Conservation (phyloP, 352 stramenopile genomes). For the Globisporangium okanoganense region DNA sequence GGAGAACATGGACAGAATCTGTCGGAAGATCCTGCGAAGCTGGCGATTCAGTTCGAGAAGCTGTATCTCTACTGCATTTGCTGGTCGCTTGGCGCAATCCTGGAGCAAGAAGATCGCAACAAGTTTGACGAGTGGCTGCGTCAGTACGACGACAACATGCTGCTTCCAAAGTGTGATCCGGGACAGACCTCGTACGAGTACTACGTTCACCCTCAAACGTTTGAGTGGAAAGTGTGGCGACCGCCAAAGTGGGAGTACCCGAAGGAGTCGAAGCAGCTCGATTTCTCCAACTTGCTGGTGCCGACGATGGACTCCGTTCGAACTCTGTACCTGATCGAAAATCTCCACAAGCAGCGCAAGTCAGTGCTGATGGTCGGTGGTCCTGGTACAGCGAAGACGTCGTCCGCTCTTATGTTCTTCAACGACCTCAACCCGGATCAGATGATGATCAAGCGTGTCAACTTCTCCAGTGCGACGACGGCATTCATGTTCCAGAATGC, state of each 20-base stretch:
- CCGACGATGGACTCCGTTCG: conserved; percentile 98
- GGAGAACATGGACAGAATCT: conserved; percentile 68
- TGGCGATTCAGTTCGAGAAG: conserved; percentile 90
- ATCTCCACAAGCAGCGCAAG: conserved; percentile 93
- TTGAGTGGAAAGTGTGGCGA: conserved; percentile 95
- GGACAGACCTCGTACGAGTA: conserved; percentile 93
- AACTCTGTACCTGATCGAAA: conserved; percentile 90
- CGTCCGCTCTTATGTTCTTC: conserved; percentile 97
- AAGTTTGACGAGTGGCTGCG: conserved; percentile 97
- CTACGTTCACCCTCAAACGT: conserved; percentile 89
- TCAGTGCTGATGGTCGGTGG: conserved; percentile 96
- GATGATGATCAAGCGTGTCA: conserved; percentile 97
- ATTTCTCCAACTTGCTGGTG: conserved; percentile 98
- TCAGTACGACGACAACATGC: conserved; percentile 86
- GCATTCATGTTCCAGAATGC: conserved; percentile 98
- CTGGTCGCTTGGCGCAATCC: conserved; percentile 94
- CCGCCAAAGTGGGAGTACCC: conserved; percentile 96
- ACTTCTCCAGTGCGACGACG: conserved; percentile 98
- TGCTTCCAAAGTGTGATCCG: conserved; percentile 90
- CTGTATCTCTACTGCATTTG: conserved; percentile 96
- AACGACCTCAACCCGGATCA: conserved; percentile 90
- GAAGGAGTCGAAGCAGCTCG: conserved; percentile 88
- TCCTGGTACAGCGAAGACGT: conserved; percentile 97
- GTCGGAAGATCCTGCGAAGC: conserved; percentile 59
- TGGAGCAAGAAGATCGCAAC: conserved; percentile 94